Conservation (phyloP, 768 basidiomycete genomes). For the Chlorophyllum brunneum region DNA sequence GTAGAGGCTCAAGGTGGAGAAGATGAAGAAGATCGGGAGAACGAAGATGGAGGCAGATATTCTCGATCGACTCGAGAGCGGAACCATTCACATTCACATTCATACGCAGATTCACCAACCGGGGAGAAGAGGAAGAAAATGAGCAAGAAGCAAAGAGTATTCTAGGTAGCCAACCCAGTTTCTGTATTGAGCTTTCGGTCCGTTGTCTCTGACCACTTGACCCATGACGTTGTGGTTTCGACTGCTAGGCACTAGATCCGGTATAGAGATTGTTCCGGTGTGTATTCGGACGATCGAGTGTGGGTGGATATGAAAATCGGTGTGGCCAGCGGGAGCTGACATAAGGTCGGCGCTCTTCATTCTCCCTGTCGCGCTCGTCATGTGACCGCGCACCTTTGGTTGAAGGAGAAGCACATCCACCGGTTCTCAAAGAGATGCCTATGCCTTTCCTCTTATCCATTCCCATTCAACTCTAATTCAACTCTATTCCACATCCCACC, state of each 20-base stretch:
- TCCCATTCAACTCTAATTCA: too few species aligned
- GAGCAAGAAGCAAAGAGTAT: constrained; percentile 17
- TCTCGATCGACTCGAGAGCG: constrained; percentile 7
- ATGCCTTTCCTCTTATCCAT: constrained; percentile 30
- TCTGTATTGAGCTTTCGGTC: neutral
- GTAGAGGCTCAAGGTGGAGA: neutral
- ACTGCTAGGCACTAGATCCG: too few species aligned
- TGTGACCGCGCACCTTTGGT: constrained; percentile 13
- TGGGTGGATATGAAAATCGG: too few species aligned
- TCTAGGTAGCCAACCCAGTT: neutral
- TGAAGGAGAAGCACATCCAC: constrained; percentile 7
- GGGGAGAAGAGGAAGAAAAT: constrained; percentile 30
- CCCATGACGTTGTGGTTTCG: neutral
- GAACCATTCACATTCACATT: too few species aligned
- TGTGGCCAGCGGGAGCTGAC: too few species aligned
- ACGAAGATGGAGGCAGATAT: neutral
- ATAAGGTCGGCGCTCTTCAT: neutral
- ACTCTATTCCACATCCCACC: too few species aligned
- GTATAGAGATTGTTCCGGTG: too few species aligned
- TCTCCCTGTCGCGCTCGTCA: constrained; percentile 4
- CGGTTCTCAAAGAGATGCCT: constrained; percentile 10
- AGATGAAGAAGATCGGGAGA: neutral
- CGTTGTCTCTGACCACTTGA: neutral
- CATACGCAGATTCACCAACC: constrained; percentile 27
- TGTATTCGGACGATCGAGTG: too few species aligned